Conservation (phyloP, 176 grass and related monocot species). For the Rhynchospora breviuscula region DNA sequence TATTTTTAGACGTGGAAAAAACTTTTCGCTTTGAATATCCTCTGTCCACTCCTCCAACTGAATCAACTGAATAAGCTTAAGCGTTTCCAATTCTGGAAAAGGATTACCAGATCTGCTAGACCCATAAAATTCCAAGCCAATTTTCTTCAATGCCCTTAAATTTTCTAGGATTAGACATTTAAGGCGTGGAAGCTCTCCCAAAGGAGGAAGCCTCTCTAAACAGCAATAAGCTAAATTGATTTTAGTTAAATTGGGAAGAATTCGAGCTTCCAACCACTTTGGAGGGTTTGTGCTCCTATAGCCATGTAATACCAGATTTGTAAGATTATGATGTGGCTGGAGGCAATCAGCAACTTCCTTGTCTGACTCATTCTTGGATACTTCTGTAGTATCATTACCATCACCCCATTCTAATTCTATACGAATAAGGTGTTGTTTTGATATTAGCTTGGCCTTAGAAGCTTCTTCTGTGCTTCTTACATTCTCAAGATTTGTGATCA, state of each 20-base stretch:
- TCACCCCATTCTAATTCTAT: too few species aligned
- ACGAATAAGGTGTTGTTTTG: not conserved
- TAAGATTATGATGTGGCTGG: conserved; percentile 13
- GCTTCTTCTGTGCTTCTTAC: conserved; percentile 12
- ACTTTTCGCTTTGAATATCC: not conserved
- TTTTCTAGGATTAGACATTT: not conserved
- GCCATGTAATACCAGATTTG: not conserved
- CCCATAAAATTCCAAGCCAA: not conserved
- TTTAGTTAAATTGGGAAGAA: conserved; percentile 19
- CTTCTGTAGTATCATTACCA: too few species aligned
- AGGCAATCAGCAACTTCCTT: conserved; percentile 29
- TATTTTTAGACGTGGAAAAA: conserved; percentile 1
- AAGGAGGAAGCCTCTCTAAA: conserved; percentile 12
- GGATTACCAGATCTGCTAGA: not conserved
- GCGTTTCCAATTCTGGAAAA: conserved; percentile 18
- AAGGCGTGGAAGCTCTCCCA: conserved; percentile 9
- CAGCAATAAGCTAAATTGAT: not conserved
- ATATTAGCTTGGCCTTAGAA: conserved; percentile 9
- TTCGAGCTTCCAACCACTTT: conserved; percentile 8
- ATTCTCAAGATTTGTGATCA: conserved; percentile 21
- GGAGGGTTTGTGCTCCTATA: conserved; percentile 12
- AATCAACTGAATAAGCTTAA: not conserved
- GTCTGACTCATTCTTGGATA: not conserved
- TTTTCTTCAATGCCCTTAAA: not conserved
- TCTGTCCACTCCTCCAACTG: conserved; percentile 19